Percentiles rank a stretch among this genome's conserved stretches.
Conservation (phyloP, 2,329 filamentous ascomycete genomes). For the Pseudogymnoascus sp. region DNA sequence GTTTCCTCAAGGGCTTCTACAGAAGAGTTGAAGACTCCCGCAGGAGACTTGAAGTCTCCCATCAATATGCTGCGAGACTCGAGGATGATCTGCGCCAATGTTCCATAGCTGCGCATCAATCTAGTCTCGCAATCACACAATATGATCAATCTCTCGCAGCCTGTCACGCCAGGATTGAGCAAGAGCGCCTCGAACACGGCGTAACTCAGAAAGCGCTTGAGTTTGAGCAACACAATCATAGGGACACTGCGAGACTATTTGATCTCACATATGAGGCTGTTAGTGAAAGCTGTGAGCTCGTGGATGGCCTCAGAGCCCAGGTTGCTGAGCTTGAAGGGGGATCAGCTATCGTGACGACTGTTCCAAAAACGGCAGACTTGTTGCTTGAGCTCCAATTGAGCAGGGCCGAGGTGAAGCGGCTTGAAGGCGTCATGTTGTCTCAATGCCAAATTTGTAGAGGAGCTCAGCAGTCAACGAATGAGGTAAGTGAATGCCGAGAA, state of each 20-base stretch:
- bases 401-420: not conserved
- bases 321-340: not conserved
- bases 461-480: not conserved
- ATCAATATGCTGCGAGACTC: constrained; percentile 10
- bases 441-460: not conserved
- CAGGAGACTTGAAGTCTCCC: too few species aligned
- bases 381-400: not conserved
- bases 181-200: constrained; percentile 7
- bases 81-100: constrained; percentile 14
- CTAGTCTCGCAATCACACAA: not conserved
- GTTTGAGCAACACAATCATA: constrained; percentile 10
- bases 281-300: constrained; percentile 10
- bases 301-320: constrained; percentile 10
- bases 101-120: not conserved
- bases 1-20: constrained; percentile 15
- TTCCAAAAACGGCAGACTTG: not conserved
- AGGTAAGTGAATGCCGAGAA: not conserved
- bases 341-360: not conserved
- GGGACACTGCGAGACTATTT: constrained; percentile 11
- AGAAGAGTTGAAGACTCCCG: constrained; percentile 12
- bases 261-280: constrained; percentile 11
- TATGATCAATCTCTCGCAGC: not conserved
- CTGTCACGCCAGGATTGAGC: not conserved
- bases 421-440: not conserved
- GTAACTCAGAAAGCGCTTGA: constrained; percentile 8